Percentiles rank a stretch among this genome's conserved stretches.
Evolutionary conservation across 176 grass and related monocot species (phyloP).

Genomic region (Ananas comosus): DNA sequence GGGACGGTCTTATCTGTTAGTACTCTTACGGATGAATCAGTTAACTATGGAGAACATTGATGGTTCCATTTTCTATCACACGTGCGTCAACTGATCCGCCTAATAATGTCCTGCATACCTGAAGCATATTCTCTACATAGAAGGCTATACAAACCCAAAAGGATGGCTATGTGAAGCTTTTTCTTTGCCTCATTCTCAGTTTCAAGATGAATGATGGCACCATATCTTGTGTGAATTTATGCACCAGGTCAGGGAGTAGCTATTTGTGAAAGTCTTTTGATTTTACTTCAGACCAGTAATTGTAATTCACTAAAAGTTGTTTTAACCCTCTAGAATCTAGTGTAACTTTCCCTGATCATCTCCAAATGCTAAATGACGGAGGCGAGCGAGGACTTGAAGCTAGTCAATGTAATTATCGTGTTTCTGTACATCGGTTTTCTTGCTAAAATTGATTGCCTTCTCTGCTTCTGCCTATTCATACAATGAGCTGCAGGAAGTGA

Average conservation of each 20-base stretch:
- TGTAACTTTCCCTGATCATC: too few relatives aligned
- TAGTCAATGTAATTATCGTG: too few relatives aligned
- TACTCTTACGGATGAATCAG: conserved; percentile 65
- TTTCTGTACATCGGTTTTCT: too few relatives aligned
- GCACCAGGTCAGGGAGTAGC: background rate
- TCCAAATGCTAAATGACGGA: too few relatives aligned
- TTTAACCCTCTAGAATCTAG: too few relatives aligned
- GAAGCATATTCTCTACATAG: background rate
- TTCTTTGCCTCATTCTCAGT: background rate
- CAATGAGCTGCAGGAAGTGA: too few relatives aligned
- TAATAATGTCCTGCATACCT: background rate
- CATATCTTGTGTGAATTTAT: background rate
- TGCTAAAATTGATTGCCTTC: too few relatives aligned
- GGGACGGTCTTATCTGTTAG: conserved; percentile 65
- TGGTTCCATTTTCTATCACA: conserved; percentile 49
- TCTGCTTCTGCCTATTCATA: too few relatives aligned
- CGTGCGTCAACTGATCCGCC: conserved; percentile 21
- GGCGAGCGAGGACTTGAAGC: too few relatives aligned
- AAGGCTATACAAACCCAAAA: background rate
- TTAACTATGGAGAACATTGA: conserved; percentile 56
- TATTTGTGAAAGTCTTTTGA: background rate
- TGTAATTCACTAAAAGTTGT: too few relatives aligned
- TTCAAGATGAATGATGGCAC: background rate
- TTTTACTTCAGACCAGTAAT: background rate
- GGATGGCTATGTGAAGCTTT: background rate